These are phyloP conservation scores for Neopestalotiopsis sp. DNA, from an alignment of 2,329 filamentous ascomycete species.

Conservation along the genomic window DNA sequence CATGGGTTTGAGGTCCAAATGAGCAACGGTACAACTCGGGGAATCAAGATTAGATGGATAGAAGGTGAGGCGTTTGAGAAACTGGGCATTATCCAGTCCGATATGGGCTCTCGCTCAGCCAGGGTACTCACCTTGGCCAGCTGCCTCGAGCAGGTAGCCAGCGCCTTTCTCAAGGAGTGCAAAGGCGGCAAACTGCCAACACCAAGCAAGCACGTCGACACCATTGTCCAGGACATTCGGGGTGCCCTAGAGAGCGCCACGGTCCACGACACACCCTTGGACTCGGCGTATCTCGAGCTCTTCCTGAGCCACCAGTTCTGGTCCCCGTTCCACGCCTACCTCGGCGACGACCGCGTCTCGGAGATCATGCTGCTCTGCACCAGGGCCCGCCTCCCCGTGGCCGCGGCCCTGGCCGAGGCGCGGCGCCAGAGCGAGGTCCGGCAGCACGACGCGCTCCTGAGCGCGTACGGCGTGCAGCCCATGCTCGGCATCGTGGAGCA, in stretches of 20 bases:
- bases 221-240: slow-evolving; percentile 29
- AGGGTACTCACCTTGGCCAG: slow-evolving; percentile 29
- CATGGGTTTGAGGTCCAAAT: slow-evolving; percentile 29
- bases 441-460: slow-evolving; percentile 32
- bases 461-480: slow-evolving; percentile 24
- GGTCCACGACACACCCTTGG: slow-evolving; percentile 3
- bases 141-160: slow-evolving; percentile 32
- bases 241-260: slow-evolving; percentile 25
- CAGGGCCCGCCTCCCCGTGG: slow-evolving; percentile 32
- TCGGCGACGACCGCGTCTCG: slow-evolving; percentile 18
- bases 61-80: slow-evolving; percentile 34
- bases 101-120: slow-evolving; percentile 23
- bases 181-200: background rate
- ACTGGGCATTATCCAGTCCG: slow-evolving; percentile 25
- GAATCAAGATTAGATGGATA: slow-evolving; percentile 50
- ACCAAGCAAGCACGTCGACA: slow-evolving; percentile 14
- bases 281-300: slow-evolving; percentile 24
- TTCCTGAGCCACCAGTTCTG: slow-evolving; percentile 34
- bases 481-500: slow-evolving; percentile 6
- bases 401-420: slow-evolving; percentile 22
- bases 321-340: slow-evolving; percentile 24
- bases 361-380: slow-evolving; percentile 22
- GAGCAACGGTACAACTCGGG: slow-evolving; percentile 33
- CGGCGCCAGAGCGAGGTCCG: slow-evolving; percentile 18
- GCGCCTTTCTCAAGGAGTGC: slow-evolving; percentile 23